These are phyloP conservation scores for Fomes fomentarius DNA, from an alignment of 1,284 basidiomycete genomes.

Conservation along the genomic window DNA sequence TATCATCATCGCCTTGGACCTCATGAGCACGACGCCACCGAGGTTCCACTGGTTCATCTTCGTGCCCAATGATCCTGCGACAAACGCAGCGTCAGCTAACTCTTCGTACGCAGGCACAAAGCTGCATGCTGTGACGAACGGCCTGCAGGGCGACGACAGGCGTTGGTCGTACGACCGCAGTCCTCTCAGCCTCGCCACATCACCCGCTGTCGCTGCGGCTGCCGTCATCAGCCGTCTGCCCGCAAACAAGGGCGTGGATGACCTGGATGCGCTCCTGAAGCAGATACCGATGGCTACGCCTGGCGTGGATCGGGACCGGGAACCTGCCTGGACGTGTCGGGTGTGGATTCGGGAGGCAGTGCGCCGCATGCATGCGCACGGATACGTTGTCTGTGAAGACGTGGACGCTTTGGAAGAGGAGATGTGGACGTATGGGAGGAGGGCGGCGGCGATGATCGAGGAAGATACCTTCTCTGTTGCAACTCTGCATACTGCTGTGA, in stretches of 20 bases:
- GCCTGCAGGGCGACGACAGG: conserved; percentile 7
- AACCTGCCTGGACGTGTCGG: conserved; percentile 15
- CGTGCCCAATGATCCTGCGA: conserved; percentile 4
- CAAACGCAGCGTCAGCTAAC: neutral
- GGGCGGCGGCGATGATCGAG: conserved; percentile 11
- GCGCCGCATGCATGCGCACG: conserved; percentile 10
- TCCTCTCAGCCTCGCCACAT: conserved; percentile 4
- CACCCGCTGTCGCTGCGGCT: conserved; percentile 12
- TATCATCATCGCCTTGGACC: conserved; percentile 16
- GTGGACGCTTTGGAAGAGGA: conserved; percentile 19
- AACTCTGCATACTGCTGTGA: neutral
- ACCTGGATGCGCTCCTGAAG: conserved; percentile 6
- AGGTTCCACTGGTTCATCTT: conserved; percentile 20
- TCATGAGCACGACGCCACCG: conserved; percentile 18
- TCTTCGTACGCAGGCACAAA: conserved; percentile 1
- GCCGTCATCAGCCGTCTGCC: conserved; percentile 10
- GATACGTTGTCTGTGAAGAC: conserved; percentile 10
- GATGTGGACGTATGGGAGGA: conserved; percentile 14
- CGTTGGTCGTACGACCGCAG: conserved; percentile 13
- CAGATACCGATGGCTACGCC: conserved; percentile 12
- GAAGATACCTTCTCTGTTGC: conserved; percentile 10
- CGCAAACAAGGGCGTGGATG: conserved; percentile 1
- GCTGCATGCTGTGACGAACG: conserved; percentile 18
- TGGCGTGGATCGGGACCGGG: conserved; percentile 2
- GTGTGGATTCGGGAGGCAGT: conserved; percentile 20